Evolutionary conservation across 805 yeast genomes (phyloP), one percentile per base, ranked within the genome.

Genomic region (Candida succiphila): DNA sequence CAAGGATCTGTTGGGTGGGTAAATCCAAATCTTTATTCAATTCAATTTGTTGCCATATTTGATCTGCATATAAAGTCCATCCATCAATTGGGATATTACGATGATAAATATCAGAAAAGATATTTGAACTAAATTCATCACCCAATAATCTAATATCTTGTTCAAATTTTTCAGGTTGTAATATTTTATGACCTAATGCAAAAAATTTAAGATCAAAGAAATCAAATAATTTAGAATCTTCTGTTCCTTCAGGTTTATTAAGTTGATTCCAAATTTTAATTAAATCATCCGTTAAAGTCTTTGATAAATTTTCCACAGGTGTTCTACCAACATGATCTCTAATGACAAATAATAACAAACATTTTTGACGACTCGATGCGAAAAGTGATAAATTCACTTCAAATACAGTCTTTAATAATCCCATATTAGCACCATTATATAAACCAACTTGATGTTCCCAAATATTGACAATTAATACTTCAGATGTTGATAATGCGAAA

Each of bases 391-490:
- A 61, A 54, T 92, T 89, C 22, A 92, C 98, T 52, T 92, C 98
- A 59, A 92, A 87, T 4, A 92, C 98, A 0, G 98, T 92, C 52
- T 88, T 88, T 44, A 92, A 65, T 29, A 92, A 62, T 2, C 92
- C 97, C 95, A 92, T 82, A 51, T 92, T 92, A 17, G 96, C 96
- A 33, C 98, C 98, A 55, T 89, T 96, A 52, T 92, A 92, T 28
- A 92, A 66, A 8, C 98, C 98, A 36, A 92, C 87, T 58, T 92
- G 98, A 46, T 85, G 82, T 55, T 92, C 98, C 96, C 97, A 92
- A 51, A 89, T 75, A 56, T 92, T 92, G 28, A 92, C 81, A 39
- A 92, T 86, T 45, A 92, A 65, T 5, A 88, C 77, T 51, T 92
- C 97, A 13, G 92, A 77, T 0, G 96, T 88, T 9, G 96, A 75